Conservation (phyloP, 495 filamentous ascomycete genomes). For the Podospora appendiculata region DNA sequence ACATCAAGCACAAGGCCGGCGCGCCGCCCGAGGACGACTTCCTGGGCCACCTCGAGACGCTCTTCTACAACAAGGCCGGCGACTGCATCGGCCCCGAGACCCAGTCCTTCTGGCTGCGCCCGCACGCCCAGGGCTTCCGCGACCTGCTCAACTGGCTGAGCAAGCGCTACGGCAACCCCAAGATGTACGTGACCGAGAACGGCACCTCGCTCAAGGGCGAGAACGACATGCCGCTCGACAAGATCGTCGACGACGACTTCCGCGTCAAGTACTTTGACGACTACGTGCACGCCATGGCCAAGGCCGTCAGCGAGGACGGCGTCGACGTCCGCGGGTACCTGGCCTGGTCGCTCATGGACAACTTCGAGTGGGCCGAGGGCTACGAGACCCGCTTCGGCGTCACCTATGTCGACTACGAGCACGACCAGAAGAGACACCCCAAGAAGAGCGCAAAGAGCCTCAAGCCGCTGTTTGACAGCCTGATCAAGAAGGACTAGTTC, state of each 20-base stretch:
- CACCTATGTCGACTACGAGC: conserved; percentile 68
- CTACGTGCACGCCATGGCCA: conserved; percentile 65
- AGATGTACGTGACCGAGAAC: conserved; percentile 79
- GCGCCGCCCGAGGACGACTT: conserved; percentile 56
- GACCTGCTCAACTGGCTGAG: conserved; percentile 72
- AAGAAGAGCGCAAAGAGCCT: conserved; percentile 71
- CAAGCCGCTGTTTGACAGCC: conserved; percentile 52
- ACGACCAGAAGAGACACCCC: conserved; percentile 65
- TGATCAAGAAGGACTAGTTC: conserved; percentile 40
- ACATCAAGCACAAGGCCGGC: conserved; percentile 61
- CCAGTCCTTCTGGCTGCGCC: conserved; percentile 67
- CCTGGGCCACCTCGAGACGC: conserved; percentile 61
- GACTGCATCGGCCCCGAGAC: conserved; percentile 67
- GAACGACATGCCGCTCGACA: conserved; percentile 60
- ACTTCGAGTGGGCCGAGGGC: conserved; percentile 67
- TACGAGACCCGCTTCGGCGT: conserved; percentile 79
- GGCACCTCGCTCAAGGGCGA: conserved; percentile 71
- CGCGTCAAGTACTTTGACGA: conserved; percentile 64
- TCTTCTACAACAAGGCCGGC: conserved; percentile 59
- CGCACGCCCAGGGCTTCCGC: conserved; percentile 63
- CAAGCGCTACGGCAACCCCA: conserved; percentile 63
- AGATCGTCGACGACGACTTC: conserved; percentile 69
- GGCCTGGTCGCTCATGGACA: conserved; percentile 77
- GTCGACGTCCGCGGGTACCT: conserved; percentile 67
- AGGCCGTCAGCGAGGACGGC: conserved; percentile 57